These are phyloP conservation scores for Solanum paucissectum DNA, from an alignment of 257 asterid species.

Conservation along the genomic window DNA sequence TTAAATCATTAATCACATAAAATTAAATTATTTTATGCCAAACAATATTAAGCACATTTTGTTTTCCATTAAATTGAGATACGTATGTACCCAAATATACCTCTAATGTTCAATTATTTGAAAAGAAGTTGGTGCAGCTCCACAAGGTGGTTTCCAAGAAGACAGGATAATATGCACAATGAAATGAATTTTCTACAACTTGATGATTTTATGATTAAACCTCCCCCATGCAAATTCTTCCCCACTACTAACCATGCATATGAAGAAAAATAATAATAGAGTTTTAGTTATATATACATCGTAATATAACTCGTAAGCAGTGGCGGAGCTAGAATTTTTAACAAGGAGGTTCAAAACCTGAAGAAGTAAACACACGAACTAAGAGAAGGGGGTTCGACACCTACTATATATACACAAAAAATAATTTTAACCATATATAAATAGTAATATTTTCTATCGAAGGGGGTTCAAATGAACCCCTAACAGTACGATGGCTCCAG, in stretches of 20 bases:
- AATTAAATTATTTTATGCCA: not conserved
- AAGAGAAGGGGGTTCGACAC: too few species aligned
- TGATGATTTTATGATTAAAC: not conserved
- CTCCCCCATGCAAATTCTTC: not conserved
- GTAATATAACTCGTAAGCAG: accelerated
- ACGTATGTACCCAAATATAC: not conserved
- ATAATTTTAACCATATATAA: too few species aligned
- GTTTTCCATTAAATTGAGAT: not conserved
- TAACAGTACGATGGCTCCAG: too few species aligned
- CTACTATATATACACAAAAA: too few species aligned
- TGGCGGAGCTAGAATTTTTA: not conserved
- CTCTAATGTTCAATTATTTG: not conserved
- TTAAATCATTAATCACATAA: not conserved
- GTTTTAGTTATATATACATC: not conserved
- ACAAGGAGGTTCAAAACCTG: too few species aligned
- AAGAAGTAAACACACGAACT: too few species aligned
- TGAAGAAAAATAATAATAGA: not conserved
- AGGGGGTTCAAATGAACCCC: too few species aligned
- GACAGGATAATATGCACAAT: not conserved
- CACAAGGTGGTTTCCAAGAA: not conserved
- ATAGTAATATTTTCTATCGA: too few species aligned
- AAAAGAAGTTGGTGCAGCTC: not conserved
- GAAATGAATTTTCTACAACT: not conserved
- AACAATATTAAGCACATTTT: not conserved
- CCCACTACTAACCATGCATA: not conserved